Evolutionary conservation across 768 basidiomycete genomes (phyloP), one percentile per base, ranked within the genome.

Genomic region (Basidioascus undulatus): DNA sequence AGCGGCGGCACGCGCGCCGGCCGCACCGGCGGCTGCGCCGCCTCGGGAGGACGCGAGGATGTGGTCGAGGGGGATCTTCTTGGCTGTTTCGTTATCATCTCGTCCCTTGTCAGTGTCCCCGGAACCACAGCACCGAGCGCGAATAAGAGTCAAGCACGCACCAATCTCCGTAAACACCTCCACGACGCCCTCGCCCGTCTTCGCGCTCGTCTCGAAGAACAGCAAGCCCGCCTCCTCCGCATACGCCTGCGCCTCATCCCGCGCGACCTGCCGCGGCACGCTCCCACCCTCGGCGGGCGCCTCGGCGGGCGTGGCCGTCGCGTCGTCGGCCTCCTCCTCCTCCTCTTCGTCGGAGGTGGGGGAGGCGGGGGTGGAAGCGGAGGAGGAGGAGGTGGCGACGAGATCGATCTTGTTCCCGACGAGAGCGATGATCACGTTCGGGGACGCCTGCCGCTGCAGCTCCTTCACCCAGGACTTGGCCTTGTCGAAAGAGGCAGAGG

Each of bases 381-480:
- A 19, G 24, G n/a, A 19, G 11, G 39, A 39, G n/a, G 40, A 16
- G 18, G 39, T 21, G 15, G 42, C 31, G 21, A 82, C 77, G 47
- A 89, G 70, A 63, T 94, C 76, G 47, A 94, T 70, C 61, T 98
- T 96, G 69, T 98, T 98, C 24, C 92, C 92, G 10, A 83, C 84
- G 39, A 98, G 73, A 6, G 89, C 87, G 52, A 98, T 94, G 56
- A 98, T 87, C 2, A 96, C 96, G 58, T 96, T 96, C 27, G 89
- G 87, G 57, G 94, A 92, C 19, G 92, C 92, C 56, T 98, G 92
- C 49, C 92, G 73, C 57, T 98, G 92, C 19, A 98, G 68, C 61
- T 98, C 92, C 64, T 92, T 94, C 44, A 98, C 86, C 92, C 92
- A 98, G 24, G 87, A 84, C 65, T 96, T 94, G 41, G 92, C 92